Base-by-base conservation (phyloP, 805 yeast genomes). In the Cyberlindnera japonica region DNA sequence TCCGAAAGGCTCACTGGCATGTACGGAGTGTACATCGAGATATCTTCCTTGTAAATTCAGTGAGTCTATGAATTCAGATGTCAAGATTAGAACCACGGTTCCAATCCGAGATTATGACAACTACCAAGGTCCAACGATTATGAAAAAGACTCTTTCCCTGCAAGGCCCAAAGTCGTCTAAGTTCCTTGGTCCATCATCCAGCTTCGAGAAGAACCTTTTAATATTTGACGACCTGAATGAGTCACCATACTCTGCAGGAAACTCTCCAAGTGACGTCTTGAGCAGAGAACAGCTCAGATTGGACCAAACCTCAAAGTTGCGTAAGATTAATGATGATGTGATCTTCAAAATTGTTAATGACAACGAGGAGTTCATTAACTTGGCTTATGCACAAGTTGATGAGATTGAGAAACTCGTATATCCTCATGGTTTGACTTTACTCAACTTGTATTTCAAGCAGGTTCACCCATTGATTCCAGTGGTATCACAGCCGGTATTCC, bases 91-190 rank as follows among this genome's bases (percentile, higher is more conserved):
- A 43, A 51, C 50, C 14, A 49, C 46, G 6, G 37, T 37, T 7
- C 62, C 62, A 4, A 52, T 58, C 12, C 45, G 49, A 33, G 62
- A 58, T 38, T 58, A 58, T 41, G 58, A 56, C 38, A 45, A 49
- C 15, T 51, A 54, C 18, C 45, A 48, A 21, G 60, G 59, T 9
- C 59, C 58, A 15, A 55, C 61, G 7, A 54, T 53, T 5, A 48
- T 58, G 58, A 48, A 50, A 15, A 51, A 50, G 29, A 57, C 61
- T 1, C 41, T 58, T 6, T 54, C 62, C 1, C 36, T 58, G 12
- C 54, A 57, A 38, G 55, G 57, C 9, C 53, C 60, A 5, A 57
- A 57, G 37, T 54, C 61, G 1, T 43, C 61, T 9, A 53, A 49
- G 17, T 41, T 55, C 22, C 35, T 57, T 6, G 60, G 61, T 2